Conservation (phyloP, 2,329 filamentous ascomycete species). For the Colletotrichum liaoningense region DNA sequence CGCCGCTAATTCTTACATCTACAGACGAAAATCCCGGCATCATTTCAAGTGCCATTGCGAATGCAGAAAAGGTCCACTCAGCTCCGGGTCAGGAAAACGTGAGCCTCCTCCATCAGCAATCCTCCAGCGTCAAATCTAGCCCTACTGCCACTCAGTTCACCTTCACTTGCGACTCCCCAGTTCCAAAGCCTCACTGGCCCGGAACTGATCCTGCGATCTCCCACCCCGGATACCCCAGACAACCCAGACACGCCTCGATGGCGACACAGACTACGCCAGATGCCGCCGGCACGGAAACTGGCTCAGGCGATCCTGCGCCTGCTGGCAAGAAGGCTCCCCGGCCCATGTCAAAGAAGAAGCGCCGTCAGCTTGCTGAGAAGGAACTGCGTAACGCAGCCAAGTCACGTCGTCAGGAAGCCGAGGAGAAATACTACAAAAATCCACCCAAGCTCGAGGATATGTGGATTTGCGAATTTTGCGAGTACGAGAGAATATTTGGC, state of each 20-base stretch:
- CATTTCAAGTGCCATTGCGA: constrained; percentile 92
- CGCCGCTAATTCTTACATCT: constrained; percentile 36
- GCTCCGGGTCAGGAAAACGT: constrained; percentile 80
- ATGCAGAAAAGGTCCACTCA: constrained; percentile 77
- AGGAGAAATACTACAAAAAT: constrained; percentile 80
- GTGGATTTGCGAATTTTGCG: constrained; percentile 98
- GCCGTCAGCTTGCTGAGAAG: constrained; percentile 74
- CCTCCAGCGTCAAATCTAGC: constrained; percentile 65
- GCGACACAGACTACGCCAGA: constrained; percentile 33
- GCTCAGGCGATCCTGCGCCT: background rate
- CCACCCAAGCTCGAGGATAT: constrained; percentile 78
- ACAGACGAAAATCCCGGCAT: constrained; percentile 74
- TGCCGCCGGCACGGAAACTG: background rate
- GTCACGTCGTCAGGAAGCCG: constrained; percentile 81
- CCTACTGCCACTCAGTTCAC: constrained; percentile 91
- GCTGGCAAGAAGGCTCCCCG: constrained; percentile 52
- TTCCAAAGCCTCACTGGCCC: constrained; percentile 82
- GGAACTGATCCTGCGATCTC: constrained; percentile 55
- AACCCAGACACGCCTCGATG: constrained; percentile 38
- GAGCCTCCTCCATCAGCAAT: constrained; percentile 80
- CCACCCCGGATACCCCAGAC: constrained; percentile 45
- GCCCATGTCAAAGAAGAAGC: constrained; percentile 67
- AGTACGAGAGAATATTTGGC: constrained; percentile 97
- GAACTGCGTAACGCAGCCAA: constrained; percentile 81
- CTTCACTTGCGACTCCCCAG: constrained; percentile 93